Conservation (phyloP, 805 yeast genomes). For the Starmerella geochares region DNA sequence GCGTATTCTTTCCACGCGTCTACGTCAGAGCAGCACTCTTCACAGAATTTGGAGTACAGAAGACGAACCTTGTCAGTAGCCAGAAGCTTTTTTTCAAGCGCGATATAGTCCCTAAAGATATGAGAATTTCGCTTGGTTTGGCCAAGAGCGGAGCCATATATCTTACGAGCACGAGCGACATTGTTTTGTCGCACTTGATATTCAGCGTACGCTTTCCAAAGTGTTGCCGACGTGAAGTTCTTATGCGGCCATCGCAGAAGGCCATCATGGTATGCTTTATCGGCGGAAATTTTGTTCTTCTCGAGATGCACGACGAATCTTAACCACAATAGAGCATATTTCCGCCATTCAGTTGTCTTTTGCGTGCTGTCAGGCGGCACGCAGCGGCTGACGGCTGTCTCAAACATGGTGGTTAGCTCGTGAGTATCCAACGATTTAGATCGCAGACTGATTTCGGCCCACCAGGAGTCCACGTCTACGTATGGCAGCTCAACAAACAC, state of each 20-base stretch:
- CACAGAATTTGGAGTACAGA: conserved; percentile 59
- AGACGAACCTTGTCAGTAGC: conserved; percentile 74
- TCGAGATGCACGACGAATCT: conserved; percentile 57
- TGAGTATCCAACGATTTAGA: conserved; percentile 29
- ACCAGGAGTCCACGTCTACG: conserved; percentile 62
- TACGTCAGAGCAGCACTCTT: conserved; percentile 36
- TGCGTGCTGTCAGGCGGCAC: conserved; percentile 32
- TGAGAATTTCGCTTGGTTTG: conserved; percentile 35
- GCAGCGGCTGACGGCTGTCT: conserved; percentile 35
- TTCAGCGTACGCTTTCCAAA: conserved; percentile 63
- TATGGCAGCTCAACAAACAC: neutral
- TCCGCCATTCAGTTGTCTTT: conserved; percentile 48
- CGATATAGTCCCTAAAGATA: conserved; percentile 54
- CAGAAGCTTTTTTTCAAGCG: conserved; percentile 53
- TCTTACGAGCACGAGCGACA: conserved; percentile 48
- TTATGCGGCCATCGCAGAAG: conserved; percentile 47
- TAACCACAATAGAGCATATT: conserved; percentile 64
- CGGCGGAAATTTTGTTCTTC: conserved; percentile 34
- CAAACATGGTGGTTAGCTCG: conserved; percentile 28
- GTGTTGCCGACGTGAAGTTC: conserved; percentile 53
- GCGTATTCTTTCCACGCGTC: conserved; percentile 56
- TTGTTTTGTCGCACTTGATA: conserved; percentile 59
- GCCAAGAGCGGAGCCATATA: conserved; percentile 67
- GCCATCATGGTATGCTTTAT: conserved; percentile 44
- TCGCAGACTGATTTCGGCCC: conserved; percentile 45